Evolutionary conservation across 371 early-diverging fungal species (phyloP), one percentile per base, ranked within the genome.

Genomic region (Lichtheimia corymbifera): DNA sequence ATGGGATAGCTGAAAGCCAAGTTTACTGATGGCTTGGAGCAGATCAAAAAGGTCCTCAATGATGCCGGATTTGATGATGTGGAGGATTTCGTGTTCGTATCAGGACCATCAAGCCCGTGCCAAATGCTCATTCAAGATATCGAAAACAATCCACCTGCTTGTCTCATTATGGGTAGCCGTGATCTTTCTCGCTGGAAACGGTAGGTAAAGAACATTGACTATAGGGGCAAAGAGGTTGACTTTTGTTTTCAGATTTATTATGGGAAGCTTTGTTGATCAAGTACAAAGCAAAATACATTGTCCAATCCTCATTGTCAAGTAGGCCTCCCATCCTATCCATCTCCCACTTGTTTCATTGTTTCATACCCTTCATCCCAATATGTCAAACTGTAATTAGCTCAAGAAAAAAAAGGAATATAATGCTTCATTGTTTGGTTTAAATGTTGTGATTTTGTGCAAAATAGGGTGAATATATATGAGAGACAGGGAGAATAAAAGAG

Each of bases 221-320:
- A 25, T 14, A 4, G 0, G 27, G 18, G 17, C 5, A 14, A 20
- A 22, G 6, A 13, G 7, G 4, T 13, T 17, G 4, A 51, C n/a
- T 24, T 22, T 35, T n/a, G 2, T 53, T 41, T 25, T 53, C 62
- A 82, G 83, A 18, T 68, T 76, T 18, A 77, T 80, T 55, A 61
- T 75, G 57, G 80, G 80, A n/a, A 80, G 80, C 54, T 83, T 83
- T 51, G 79, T 79, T 58, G 79, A 83, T 25, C 78, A 72, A 53
- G 76, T 78, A 14, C 77, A 78, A 53, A 57, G 73, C 1, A 72
- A 76, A 55, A 74, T 76, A 4, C 66, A 77, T 41, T 80, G 83
- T 53, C 80, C 83, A 4, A 80, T 83, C 3, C 55, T 83, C 50
- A 71, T 83, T 51, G 70, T 80, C 13, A 83, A 75, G 64, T 70